Evolutionary conservation across 495 filamentous ascomycete genomes (phyloP), one percentile per base, ranked within the genome.

Genomic region (Annulohypoxylon maeteangense): DNA sequence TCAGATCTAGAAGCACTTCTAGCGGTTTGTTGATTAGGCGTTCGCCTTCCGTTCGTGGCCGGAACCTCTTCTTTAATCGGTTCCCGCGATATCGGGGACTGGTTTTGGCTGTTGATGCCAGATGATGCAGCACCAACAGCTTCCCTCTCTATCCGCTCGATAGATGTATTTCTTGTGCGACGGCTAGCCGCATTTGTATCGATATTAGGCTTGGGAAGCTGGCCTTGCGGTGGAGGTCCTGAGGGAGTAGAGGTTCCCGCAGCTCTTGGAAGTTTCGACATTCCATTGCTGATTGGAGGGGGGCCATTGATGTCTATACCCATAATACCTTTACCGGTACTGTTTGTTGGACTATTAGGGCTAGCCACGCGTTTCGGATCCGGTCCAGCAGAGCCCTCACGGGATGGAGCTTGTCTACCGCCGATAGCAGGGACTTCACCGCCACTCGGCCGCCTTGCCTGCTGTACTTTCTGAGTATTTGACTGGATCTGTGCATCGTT

Each of bases 221-320:
- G 93, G 36, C 93, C 92, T 38, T 90, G 90, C 20, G 94, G 95
- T 40, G 94, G 93, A 47, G 95, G 94, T 12, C 94, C 94, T 40
- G 91, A 84, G 2, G 93, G 90, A 7, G 88, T 89, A 68, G 90
- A 89, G 20, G 89, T 88, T 62, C 89, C 85, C 23, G 91, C 90
- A 7, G 90, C 88, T 65, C 92, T 86, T 23, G 88, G 93, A 71
- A 91, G 85, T 68, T 90, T 87, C 64, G 90, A 92, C 20, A 84
- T 86, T 62, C 70, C 81, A 70, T 70, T 78, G 68, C 60, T 75
- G 59, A 62, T 56, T 22, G 61, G 78, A 69, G 70, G 74, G 47
- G 64, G 78, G 10, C 59, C 77, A 40, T 65, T 78, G 10, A 74
- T 70, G 16, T 84, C 81, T 31, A 75, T 63, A 44, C 78, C 78